Base-by-base conservation (phyloP, 2,329 filamentous ascomycete species). In the Aspergillus jensenii region DNA sequence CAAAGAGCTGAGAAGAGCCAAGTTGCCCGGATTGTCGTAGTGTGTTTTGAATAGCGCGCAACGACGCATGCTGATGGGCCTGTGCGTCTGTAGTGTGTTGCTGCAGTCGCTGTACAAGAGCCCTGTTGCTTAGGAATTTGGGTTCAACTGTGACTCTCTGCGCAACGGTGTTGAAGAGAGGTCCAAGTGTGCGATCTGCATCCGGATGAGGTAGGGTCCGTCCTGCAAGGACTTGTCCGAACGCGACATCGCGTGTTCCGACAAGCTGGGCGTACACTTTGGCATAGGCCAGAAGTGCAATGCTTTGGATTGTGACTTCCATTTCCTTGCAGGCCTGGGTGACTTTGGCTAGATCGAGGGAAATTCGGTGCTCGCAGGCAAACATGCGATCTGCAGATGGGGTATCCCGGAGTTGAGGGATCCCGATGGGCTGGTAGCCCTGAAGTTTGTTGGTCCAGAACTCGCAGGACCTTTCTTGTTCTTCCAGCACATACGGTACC, bases 101-200 rank as follows among this genome's bases (percentile, higher is more conserved):
- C 49, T 84, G 82, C 31, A 78, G 73, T 27, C 69, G 70, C 23
- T 71, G 68, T n/a, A 79, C 73, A n/a, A 78, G 62, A 2, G 60
- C 61, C 15, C 58, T 60, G 70, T 73, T 58, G 63, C 61, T 81
- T 74, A 82, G 3, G 69, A 76, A 53, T 4, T 66, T 66, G 2
- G 65, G 56, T 25, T 72, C 65, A 21, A 78, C 62, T 3, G 59
- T 64, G 37, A 80, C 62, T 14, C 74, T 68, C 54, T 77, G 77
- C 1, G 82, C 80, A 15, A 84, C 74, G 0, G 81, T 84, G 63
- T 84, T 84, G 76, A 84, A 84, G 58, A 84, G 68, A 0, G 82
- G 82, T 0, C 82, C 82, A 45, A 82, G 73, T 6, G 81, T 74
- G 4, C 65, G 65, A 50, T 83, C 80, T 6, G 78, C 79, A 14